A percentile compares a stretch with the other conserved stretches of the same genome.
Evolutionary conservation across 495 filamentous ascomycete species (phyloP).

Genomic region (Rostrohypoxylon terebratum): DNA sequence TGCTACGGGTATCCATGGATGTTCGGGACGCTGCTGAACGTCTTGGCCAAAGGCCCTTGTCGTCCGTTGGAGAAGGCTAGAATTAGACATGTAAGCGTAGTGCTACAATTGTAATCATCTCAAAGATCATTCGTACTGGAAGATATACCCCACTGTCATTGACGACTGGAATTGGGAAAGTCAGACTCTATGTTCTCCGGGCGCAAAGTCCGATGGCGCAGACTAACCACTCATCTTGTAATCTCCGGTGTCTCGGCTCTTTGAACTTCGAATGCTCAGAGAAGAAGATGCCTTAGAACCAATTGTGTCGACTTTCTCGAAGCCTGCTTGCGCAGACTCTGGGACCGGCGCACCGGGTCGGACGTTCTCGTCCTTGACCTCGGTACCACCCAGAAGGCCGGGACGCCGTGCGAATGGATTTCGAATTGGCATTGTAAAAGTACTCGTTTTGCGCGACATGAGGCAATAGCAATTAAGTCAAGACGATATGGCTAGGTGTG

Average conservation of each 20-base stretch:
- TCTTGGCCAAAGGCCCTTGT: conserved; percentile 83
- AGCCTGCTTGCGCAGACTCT: conserved; percentile 55
- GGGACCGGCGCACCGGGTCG: conserved; percentile 56
- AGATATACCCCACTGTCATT: conserved; percentile 97
- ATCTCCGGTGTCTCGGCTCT: conserved; percentile 71
- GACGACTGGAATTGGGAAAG: conserved; percentile 72
- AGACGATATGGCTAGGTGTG: conserved; percentile 9
- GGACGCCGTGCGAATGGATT: conserved; percentile 76
- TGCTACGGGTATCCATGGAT: conserved; percentile 74
- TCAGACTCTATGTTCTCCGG: conserved; percentile 37
- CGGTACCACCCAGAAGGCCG: conserved; percentile 51
- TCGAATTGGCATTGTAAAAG: conserved; percentile 75
- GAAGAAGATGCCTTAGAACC: conserved; percentile 68
- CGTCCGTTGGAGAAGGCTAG: conserved; percentile 91
- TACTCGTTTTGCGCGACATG: conserved; percentile 28
- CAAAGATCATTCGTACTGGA: conserved; percentile 70
- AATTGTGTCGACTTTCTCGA: conserved; percentile 66
- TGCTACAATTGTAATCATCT: neutral
- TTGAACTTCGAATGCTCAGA: conserved; percentile 70
- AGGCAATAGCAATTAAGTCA: conserved; percentile 28
- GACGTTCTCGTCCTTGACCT: conserved; percentile 65
- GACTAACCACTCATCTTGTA: conserved; percentile 85
- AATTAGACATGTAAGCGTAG: conserved; percentile 32
- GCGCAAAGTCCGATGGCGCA: conserved; percentile 20
- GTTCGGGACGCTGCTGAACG: conserved; percentile 74